These are phyloP conservation scores for Farysia itapuensis DNA, from an alignment of 1,284 basidiomycete species.

Conservation along the genomic window DNA sequence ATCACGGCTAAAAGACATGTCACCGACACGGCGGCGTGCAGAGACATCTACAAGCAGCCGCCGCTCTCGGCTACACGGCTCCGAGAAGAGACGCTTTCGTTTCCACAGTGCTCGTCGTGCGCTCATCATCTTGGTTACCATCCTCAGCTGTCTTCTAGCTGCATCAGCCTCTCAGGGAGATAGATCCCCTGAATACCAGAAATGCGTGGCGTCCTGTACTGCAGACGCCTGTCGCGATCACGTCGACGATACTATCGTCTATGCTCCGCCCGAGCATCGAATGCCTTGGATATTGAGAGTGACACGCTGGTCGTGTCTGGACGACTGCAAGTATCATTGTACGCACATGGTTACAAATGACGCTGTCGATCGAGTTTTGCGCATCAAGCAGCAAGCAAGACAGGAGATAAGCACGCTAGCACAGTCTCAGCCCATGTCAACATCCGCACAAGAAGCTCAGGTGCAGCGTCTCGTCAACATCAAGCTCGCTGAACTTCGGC, in stretches of 20 bases:
- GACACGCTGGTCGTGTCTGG: slow-evolving; percentile 72
- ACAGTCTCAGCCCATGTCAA: slow-evolving; percentile 4
- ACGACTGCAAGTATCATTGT: slow-evolving; percentile 87
- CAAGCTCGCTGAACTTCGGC: slow-evolving; percentile 30
- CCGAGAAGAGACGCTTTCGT: no score
- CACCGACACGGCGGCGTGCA: no score
- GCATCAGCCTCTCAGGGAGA: slow-evolving; percentile 51
- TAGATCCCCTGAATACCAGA: slow-evolving; percentile 47
- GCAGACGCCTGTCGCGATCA: slow-evolving; percentile 44
- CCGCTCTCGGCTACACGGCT: no score
- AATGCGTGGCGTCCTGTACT: slow-evolving; percentile 49
- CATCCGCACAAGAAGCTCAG: slow-evolving; percentile 1
- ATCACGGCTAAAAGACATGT: no score
- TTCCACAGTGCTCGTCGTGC: no score
- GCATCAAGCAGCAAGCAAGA: slow-evolving; percentile 56
- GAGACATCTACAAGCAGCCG: no score
- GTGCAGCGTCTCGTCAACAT: slow-evolving; percentile 12
- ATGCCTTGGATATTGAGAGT: slow-evolving; percentile 66
- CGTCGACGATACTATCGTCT: slow-evolving; percentile 50
- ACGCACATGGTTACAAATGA: slow-evolving; percentile 78
- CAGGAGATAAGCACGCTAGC: slow-evolving; percentile 13
- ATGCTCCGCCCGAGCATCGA: slow-evolving; percentile 11
- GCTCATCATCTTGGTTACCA: no score
- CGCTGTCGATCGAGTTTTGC: slow-evolving; percentile 61
- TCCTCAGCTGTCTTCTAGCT: no score